phyloP scores from a whole-genome alignment of 306 rosid species.

The Trifolium dubium region DNA sequence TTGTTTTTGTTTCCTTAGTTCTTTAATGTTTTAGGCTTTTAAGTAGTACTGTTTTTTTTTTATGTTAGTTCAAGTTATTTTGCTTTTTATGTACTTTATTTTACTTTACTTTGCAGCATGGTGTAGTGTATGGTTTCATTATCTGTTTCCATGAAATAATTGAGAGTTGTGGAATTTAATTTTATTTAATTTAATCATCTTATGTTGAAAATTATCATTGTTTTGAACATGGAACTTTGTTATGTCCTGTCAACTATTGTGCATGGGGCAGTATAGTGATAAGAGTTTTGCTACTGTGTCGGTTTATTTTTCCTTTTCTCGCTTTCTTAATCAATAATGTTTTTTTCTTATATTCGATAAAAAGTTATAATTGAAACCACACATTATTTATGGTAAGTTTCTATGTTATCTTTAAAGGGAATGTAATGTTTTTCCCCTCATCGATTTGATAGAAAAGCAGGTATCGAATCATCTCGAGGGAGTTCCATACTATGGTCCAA shows the following conservation, averaged over 20 bases:
- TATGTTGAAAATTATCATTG: constrained; percentile 6
- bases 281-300: background rate
- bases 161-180: constrained; percentile 32
- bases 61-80: constrained; percentile 13
- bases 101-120: background rate
- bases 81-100: constrained; percentile 1
- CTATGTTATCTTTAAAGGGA: constrained; percentile 15
- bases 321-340: constrained; percentile 26
- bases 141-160: constrained; percentile 5
- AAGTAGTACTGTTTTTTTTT: constrained; percentile 12
- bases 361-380: constrained; percentile 25
- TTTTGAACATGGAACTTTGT: constrained; percentile 21
- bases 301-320: background rate
- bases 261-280: constrained; percentile 29
- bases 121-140: constrained; percentile 39
- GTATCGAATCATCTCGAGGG: constrained; percentile 84
- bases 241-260: constrained; percentile 32
- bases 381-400: constrained; percentile 26
- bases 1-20: constrained; percentile 18
- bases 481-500: constrained; percentile 83
- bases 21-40: too few relatives aligned
- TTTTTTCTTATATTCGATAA: background rate
- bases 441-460: constrained; percentile 66
- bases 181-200: constrained; percentile 26
- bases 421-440: constrained; percentile 49